Conservation (phyloP, 1,284 basidiomycete genomes). For the Schizophyllum amplum region DNA sequence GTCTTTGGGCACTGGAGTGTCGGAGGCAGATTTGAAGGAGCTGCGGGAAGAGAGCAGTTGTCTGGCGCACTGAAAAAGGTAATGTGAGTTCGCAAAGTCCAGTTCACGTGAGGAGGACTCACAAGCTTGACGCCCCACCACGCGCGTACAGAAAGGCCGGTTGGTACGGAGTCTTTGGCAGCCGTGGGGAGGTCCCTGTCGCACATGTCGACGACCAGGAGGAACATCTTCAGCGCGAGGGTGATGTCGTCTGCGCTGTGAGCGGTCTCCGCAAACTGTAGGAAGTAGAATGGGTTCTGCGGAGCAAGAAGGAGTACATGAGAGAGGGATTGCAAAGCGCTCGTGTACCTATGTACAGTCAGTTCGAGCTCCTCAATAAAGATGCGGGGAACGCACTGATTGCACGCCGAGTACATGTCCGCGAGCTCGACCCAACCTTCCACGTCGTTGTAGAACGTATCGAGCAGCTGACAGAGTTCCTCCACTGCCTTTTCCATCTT, state of each 20-base stretch:
- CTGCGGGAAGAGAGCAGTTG: slow-evolving; percentile 31
- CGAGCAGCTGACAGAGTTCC: slow-evolving; percentile 75
- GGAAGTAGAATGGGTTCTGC: slow-evolving; percentile 77
- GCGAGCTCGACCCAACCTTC: slow-evolving; percentile 94
- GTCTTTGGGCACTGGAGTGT: slow-evolving; percentile 44
- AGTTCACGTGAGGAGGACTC: slow-evolving; percentile 20
- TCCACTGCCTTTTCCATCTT: slow-evolving; percentile 62
- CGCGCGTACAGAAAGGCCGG: slow-evolving; percentile 56
- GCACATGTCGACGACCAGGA: slow-evolving; percentile 79
- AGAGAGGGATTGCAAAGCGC: slow-evolving; percentile 66
- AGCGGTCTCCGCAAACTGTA: slow-evolving; percentile 83
- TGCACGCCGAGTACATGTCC: slow-evolving; percentile 75
- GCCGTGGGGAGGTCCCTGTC: slow-evolving; percentile 40
- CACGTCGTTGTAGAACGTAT: slow-evolving; percentile 89
- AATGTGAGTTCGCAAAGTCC: not conserved
- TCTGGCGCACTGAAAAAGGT: slow-evolving; percentile 41
- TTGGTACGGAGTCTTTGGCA: slow-evolving; percentile 40
- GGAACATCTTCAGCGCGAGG: slow-evolving; percentile 77
- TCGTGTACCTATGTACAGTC: slow-evolving; percentile 29
- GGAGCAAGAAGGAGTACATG: slow-evolving; percentile 79
- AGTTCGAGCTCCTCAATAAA: not conserved
- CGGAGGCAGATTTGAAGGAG: slow-evolving; percentile 40
- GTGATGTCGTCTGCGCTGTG: slow-evolving; percentile 72
- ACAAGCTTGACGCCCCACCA: slow-evolving; percentile 88
- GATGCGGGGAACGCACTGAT: slow-evolving; percentile 47